Evolutionary conservation across 2,329 filamentous ascomycete genomes (phyloP), one percentile per base, ranked within the genome.

Genomic region (Penicillium sp.): DNA sequence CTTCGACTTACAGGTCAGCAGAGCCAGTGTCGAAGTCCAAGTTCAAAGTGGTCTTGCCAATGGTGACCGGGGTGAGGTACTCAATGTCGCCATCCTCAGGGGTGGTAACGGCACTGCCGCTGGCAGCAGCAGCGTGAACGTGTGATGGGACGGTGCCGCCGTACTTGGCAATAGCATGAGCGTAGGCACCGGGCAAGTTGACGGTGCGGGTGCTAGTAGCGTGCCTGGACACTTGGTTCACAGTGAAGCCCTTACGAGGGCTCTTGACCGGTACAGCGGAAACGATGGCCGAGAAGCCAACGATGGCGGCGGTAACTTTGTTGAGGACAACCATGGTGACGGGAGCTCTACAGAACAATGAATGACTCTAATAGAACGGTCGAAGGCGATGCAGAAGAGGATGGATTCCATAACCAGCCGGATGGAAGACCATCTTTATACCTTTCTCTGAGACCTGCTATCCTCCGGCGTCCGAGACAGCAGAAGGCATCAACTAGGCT

Each of bases 11-110:
- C 84, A 87, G 78, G 69, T 87, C 84, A 35, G 82, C 76, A 55
- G 75, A 86, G 54, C 76, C 84, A 12, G 87, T 90, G 57, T 90
- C 87, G 52, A 90, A 79, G 64, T 88, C 84, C 52, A 90, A 66
- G 51, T 82, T 78, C 54, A 88, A 64, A 3, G 72, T 79, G 58
- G 84, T 81, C 63, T 78, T 71, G 37, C 86, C 87, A 54, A 89
- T 73, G 2, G 73, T 76, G 39, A 89, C 80, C 0, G 83, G 80
- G 48, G 79, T 77, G 27, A 84, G 70, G 49, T 83, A 86, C 62
- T 83, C 77, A 3, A 72, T 70, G 55, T 86, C 82, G 40, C 74
- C 67, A n/a, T 68, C 58, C 52, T 76, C 67, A 0, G 79, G 77
- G 14, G 69, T 74, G 14, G 74, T 73, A 31, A 70, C 66, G 42